Evolutionary conservation across 139 green algal genomes (phyloP).

Genomic region (Chlamydomonas incerta): DNA sequence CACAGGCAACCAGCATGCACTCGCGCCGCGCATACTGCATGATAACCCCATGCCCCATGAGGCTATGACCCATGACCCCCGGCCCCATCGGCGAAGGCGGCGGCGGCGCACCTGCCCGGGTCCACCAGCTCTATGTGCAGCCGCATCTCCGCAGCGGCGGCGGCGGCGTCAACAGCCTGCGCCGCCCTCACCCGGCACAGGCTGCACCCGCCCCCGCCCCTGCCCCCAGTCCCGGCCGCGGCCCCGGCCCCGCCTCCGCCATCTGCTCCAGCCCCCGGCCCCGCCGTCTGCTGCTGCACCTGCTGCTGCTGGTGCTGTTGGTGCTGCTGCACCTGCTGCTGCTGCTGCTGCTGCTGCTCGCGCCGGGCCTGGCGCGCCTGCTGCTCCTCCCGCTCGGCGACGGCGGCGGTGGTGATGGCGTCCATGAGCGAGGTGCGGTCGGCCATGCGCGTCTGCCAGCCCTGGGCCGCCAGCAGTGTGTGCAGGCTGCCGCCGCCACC

Average conservation of each 20-base stretch:
- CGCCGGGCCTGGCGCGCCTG: no score
- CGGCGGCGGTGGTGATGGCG: no score
- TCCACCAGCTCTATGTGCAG: slow-evolving; percentile 61
- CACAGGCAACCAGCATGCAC: no score
- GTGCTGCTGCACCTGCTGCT: no score
- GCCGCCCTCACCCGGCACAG: neutral
- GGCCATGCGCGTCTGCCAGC: neutral
- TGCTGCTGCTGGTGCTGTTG: no score
- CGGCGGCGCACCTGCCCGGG: slow-evolving; percentile 39
- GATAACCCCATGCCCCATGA: no score
- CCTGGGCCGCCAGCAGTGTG: neutral
- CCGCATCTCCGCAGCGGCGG: slow-evolving; percentile 11
- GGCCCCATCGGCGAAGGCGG: neutral
- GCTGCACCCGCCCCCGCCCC: neutral
- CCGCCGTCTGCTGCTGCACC: no score
- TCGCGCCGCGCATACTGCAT: no score
- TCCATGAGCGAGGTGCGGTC: neutral
- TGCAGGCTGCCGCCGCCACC: neutral
- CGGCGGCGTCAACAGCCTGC: neutral
- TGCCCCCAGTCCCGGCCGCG: neutral
- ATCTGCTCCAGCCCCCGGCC: no score
- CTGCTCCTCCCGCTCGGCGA: no score
- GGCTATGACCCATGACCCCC: no score
- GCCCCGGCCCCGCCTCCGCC: neutral
- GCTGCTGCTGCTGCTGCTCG: no score